Evolutionary conservation across 1,139 yeast genomes (phyloP), one percentile per base, ranked within the genome.

Genomic region (Suhomyces ambrosiae): DNA sequence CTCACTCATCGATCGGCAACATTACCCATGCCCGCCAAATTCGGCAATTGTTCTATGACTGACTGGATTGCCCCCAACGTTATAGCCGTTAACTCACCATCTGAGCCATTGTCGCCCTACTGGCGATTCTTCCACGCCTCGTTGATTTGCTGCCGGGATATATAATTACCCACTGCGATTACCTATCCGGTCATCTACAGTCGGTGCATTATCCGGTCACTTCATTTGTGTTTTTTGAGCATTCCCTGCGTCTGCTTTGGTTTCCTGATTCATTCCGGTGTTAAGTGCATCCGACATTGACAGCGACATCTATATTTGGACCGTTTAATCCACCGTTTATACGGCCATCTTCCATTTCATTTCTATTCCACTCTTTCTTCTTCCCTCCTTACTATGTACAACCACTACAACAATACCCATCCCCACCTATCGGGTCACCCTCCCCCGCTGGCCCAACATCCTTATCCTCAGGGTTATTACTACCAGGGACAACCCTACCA

Each of bases 401-500:
- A 38, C 28, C 30, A 33, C 27, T 35, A 38, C 37, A 38, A 38
- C 34, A 34, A 30, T 18, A 8, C 23, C 30, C 34, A 33, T 13
- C 30, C 37, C 33, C 37, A 37, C 17, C 28, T 26, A 11, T 5
- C 27, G 4, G 37, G 37, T 21, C 43, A 32, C 11, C 33, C 43
- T 11, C 40, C 35, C 4, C 35, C 32, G 19, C 27, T 7, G 9
- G 15, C 27, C n/a, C 12, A 9, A n/a, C 24, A 10, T 23, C 24
- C 24, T 9, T 27, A 30, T 27, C 41, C 30, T 32, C 41, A 34
- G 14, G 32, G 38, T 18, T 35, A 35, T 22, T 35, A 35, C 24
- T 35, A 35, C 21, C 34, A 26, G 11, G 35, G 35, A 14, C 38
- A 21, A 16, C 34, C 26, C 9, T 13, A 23, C 18, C 23, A 7